These are phyloP conservation scores for Alternaria postmessia DNA, from an alignment of 2,329 filamentous ascomycete genomes.

Conservation along the genomic window DNA sequence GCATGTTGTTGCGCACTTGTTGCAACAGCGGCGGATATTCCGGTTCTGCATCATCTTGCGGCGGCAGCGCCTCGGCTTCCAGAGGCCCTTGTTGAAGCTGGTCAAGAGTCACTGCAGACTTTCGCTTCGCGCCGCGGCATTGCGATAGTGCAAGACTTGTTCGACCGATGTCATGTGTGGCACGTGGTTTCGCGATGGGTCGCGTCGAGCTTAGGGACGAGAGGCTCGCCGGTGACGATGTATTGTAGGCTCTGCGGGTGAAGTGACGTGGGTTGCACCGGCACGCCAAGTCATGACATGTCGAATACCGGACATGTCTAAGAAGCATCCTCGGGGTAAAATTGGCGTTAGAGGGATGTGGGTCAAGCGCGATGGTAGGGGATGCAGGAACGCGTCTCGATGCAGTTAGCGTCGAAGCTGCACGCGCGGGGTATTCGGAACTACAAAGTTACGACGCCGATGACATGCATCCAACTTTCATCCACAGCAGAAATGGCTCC, in stretches of 20 bases:
- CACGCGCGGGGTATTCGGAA: slow-evolving; percentile 36
- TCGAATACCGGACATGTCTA: slow-evolving; percentile 14
- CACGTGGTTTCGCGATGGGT: slow-evolving; percentile 42
- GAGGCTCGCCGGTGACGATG: not conserved
- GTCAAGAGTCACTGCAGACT: slow-evolving; percentile 43
- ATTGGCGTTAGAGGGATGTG: slow-evolving; percentile 5
- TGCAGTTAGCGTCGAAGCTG: slow-evolving; percentile 23
- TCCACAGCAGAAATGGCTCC: slow-evolving; percentile 64
- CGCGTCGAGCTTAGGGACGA: slow-evolving; percentile 33
- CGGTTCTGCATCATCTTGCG: slow-evolving; percentile 58
- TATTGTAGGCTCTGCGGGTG: not conserved
- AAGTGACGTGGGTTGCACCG: not conserved
- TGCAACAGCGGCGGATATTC: slow-evolving; percentile 87
- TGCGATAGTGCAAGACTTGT: slow-evolving; percentile 29
- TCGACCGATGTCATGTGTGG: slow-evolving; percentile 9
- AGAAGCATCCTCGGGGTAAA: slow-evolving; percentile 28
- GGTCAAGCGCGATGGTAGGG: slow-evolving; percentile 3
- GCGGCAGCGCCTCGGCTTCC: slow-evolving; percentile 51
- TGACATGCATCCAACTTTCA: slow-evolving; percentile 16
- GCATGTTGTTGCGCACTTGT: slow-evolving; percentile 88
- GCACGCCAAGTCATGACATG: slow-evolving; percentile 7
- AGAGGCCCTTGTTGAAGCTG: slow-evolving; percentile 66
- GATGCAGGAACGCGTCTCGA: slow-evolving; percentile 31
- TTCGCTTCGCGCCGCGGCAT: slow-evolving; percentile 53
- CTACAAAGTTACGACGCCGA: slow-evolving; percentile 16